Base-by-base conservation (phyloP, 78 protist species). In the Dictyostelium brefeldianum region DNA sequence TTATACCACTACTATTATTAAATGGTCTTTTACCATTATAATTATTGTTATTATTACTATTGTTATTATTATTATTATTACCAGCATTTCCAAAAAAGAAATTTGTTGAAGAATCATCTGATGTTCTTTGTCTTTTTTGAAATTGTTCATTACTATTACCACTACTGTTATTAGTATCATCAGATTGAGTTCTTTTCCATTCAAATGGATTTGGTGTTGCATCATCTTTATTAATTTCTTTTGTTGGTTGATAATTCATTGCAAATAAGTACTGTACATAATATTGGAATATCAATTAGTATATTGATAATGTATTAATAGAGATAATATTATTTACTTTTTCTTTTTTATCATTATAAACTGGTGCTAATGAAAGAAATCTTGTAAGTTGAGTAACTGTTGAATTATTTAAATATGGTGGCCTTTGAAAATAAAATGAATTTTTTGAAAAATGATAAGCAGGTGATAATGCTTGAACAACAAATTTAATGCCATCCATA, bases 361-460 rank as follows among this genome's bases (percentile, higher is more conserved):
- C 80, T 22, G 91, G 81, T 84, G 91, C 81, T 36, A 84, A 51
- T 20, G 91, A 50, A 27, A 84, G 36, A 75, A 84, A 84, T 50
- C 91, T 73, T 47, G 91, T 84, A 8, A 62, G 29, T 74, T 71
- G 54, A 18, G 90, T 29, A 22, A 65, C 17, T 22, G 74, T 25
- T 27, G 71, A 41, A 29, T 20, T 46, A 43, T 84, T 84, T 22
- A 56, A 27, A 27, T 74, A 84, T 12, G 91, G 91, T 84, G 41
- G 25, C 57, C 91, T 71, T 73, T 84, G 91, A 15, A 27, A 84
- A 41, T 84, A 84, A 57, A 73, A 31, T 47, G 48, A 41, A 50
- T 84, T 81, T 46, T 84, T 84, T 70, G 91, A 84, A 54, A 84
- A 84, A 41, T 84, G 91, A 74, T 84, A 84, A 2, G 71, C 91